Percentiles rank a stretch among this genome's conserved stretches.
Evolutionary conservation across 768 basidiomycete species (phyloP).

Genomic region (Xerocomellus intermedius): DNA sequence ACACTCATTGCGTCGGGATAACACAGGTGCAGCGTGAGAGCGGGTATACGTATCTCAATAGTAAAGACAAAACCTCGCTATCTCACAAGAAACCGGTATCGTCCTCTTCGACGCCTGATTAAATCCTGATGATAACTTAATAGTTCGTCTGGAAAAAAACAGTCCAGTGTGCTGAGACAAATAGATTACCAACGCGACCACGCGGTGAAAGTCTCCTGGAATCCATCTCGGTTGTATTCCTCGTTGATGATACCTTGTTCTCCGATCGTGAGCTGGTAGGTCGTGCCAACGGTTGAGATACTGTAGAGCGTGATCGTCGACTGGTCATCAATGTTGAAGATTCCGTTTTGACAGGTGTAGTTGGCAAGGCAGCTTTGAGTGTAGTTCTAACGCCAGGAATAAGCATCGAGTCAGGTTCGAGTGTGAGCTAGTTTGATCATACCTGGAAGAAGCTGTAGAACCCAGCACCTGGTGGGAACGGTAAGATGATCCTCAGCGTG

Average conservation of each 20-base stretch:
- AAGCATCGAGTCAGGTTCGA: background rate
- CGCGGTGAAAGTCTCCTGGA: slow-evolving; percentile 40
- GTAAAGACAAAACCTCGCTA: background rate
- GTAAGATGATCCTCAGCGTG: background rate
- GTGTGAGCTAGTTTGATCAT: background rate
- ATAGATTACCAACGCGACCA: slow-evolving; percentile 31
- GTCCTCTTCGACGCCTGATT: background rate
- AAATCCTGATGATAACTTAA: background rate
- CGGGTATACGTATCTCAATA: background rate
- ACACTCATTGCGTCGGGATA: background rate
- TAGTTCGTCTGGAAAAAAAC: background rate
- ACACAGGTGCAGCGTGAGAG: background rate
- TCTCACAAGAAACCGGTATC: background rate
- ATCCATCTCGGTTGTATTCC: slow-evolving; percentile 42
- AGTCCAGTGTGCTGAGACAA: background rate
- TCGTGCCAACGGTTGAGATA: slow-evolving; percentile 48
- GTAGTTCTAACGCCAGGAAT: slow-evolving; percentile 36
- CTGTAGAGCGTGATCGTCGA: slow-evolving; percentile 45
- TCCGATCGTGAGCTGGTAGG: slow-evolving; percentile 40
- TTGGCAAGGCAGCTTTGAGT: slow-evolving; percentile 37
- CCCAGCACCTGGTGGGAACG: slow-evolving; percentile 38
- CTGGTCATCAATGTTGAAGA: slow-evolving; percentile 40
- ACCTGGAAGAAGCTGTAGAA: slow-evolving; percentile 55
- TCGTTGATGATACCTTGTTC: slow-evolving; percentile 36
- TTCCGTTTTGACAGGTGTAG: slow-evolving; percentile 41